Evolutionary conservation across 352 stramenopile species (phyloP), one percentile per base, ranked within the genome.

Genomic region (Globisporangium takayamanum): DNA sequence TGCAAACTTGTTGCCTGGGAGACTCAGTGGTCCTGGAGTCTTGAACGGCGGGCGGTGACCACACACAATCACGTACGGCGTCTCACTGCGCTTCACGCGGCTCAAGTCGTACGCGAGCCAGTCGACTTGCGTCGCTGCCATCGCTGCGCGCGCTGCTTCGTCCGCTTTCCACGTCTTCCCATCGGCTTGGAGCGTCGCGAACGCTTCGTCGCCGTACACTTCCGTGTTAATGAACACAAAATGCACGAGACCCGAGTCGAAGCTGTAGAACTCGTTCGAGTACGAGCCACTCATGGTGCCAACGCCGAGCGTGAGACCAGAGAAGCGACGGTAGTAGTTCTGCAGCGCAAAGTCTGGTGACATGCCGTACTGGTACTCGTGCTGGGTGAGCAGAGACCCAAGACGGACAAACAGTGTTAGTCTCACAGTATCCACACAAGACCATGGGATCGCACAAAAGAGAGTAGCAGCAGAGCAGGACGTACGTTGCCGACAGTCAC

Each of bases 221-320:
- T 92, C 82, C 1, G 82, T 88, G 67, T 90, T 87, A 64, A 92
- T 76, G 51, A 92, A 77, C 11, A 78, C 79, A 54, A 92, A 92
- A 50, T 92, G 82, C 14, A 90, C 63, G 15, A 74, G 62, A 0
- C 79, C 78, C 1, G 76, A 72, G n/a, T 69, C 70, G 26, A 89
- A 92, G 62, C 78, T 88, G 67, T 82, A 92, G 48, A 89, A 92
- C 37, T 88, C 74, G 55, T 84, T 88, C 25, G 78, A 89, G 11
- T 65, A 55, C 45, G 82, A 90, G 16, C 82, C 78, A 42, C 80
- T 89, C 15, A 62, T 65, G 39, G 66, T 67, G 5, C 82, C 82
- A 0, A 75, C 78, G n/a, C 82, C 82, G 16, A 72, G 47, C 1
- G 62, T 69, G 36, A 87, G 68, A 0, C 80, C 80, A 7, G 74